phyloP scores from a whole-genome alignment of 768 basidiomycete genomes.

The Psilocybe sp. region DNA sequence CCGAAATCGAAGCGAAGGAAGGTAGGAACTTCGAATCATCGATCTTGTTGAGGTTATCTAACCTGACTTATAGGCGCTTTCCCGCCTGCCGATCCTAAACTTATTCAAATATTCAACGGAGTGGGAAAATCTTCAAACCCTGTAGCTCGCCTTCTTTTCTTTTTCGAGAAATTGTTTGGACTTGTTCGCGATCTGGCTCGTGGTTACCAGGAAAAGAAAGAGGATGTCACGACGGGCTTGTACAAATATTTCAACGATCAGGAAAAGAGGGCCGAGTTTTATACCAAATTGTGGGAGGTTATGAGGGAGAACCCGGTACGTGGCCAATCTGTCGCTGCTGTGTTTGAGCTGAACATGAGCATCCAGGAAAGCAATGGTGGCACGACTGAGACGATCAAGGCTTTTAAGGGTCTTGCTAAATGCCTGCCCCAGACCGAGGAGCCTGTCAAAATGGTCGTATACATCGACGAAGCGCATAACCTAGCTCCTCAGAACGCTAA shows the following conservation, averaged over 20 bases:
- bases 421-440: background rate
- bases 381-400: too few relatives aligned
- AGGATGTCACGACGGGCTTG: background rate
- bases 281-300: background rate
- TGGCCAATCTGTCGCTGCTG: background rate
- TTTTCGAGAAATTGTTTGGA: background rate
- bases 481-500: background rate
- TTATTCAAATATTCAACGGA: background rate
- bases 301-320: background rate
- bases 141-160: background rate
- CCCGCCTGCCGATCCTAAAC: background rate
- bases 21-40: background rate
- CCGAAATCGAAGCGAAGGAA: background rate
- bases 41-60: background rate
- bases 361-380: too few relatives aligned
- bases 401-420: background rate
- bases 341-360: background rate
- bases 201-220: background rate
- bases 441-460: slow-evolving; percentile 3
- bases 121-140: background rate
- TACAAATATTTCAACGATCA: background rate
- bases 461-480: slow-evolving; percentile 7
- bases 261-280: background rate
- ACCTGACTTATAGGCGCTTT: background rate
- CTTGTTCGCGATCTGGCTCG: background rate